A percentile compares a stretch with the other conserved stretches of the same genome.
phyloP scores from a whole-genome alignment of 768 basidiomycete species.

The Tubosaeta sp. region DNA sequence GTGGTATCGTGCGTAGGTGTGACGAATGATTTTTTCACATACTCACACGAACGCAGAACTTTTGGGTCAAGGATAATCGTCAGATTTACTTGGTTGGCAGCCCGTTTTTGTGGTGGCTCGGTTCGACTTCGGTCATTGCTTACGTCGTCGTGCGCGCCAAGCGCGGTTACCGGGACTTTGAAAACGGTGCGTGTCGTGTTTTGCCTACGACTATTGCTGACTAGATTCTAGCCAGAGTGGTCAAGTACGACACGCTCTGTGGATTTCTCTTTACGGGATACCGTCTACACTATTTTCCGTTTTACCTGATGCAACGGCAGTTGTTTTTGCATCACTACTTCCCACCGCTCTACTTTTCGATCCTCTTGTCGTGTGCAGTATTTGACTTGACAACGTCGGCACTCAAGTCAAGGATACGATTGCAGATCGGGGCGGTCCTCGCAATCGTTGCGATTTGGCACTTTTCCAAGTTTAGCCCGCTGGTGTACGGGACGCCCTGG shows the following conservation, averaged over 20 bases:
- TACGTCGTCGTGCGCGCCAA: conserved; percentile 77
- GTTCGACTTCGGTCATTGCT: conserved; percentile 61
- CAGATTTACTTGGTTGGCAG: conserved; percentile 97
- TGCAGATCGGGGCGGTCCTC: conserved; percentile 78
- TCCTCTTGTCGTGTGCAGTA: conserved; percentile 67
- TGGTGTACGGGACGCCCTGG: conserved; percentile 85
- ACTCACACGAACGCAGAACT: conserved; percentile 56
- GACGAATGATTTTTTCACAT: background rate
- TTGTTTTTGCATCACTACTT: conserved; percentile 98
- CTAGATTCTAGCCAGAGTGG: conserved; percentile 62
- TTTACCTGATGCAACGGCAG: conserved; percentile 96
- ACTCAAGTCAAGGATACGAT: conserved; percentile 66
- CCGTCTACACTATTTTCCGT: conserved; percentile 91
- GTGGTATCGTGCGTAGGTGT: conserved; percentile 88
- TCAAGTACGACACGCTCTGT: conserved; percentile 88
- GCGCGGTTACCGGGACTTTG: conserved; percentile 88
- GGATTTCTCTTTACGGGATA: conserved; percentile 92
- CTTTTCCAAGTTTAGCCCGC: conserved; percentile 73
- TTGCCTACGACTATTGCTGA: conserved; percentile 4
- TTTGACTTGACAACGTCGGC: conserved; percentile 86
- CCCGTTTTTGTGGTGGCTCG: conserved; percentile 88
- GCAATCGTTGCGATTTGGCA: conserved; percentile 73
- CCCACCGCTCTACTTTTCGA: conserved; percentile 92
- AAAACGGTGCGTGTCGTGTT: conserved; percentile 61
- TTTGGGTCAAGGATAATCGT: conserved; percentile 96